A percentile compares a stretch with the other conserved stretches of the same genome.
Evolutionary conservation across 257 asterid species (phyloP).

Genomic region (Perilla frutescens): DNA sequence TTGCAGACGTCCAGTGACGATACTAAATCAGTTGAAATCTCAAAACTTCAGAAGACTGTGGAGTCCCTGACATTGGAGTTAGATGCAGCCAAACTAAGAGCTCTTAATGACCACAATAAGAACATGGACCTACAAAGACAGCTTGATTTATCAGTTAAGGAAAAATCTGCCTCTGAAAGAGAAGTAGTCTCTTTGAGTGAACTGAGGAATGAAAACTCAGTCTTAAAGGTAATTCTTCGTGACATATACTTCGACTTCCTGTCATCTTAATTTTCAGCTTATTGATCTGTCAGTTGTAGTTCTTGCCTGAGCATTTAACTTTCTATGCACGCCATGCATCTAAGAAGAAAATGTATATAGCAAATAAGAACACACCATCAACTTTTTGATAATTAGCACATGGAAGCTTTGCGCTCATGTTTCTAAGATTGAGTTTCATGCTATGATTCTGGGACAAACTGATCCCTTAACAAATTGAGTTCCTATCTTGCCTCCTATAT

Average conservation of each 20-base stretch:
- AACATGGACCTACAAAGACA: slow-evolving; percentile 73
- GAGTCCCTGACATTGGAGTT: slow-evolving; percentile 82
- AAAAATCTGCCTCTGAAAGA: slow-evolving; percentile 75
- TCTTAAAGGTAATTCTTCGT: slow-evolving; percentile 64
- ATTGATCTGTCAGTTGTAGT: slow-evolving; percentile 22
- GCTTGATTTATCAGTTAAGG: slow-evolving; percentile 72
- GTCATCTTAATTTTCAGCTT: slow-evolving; percentile 4
- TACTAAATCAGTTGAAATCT: slow-evolving; percentile 74
- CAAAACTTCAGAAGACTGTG: slow-evolving; percentile 87
- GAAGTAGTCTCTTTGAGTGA: slow-evolving; percentile 62
- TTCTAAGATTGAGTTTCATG: slow-evolving; percentile 4
- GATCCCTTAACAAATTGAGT: neutral
- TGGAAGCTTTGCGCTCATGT: slow-evolving; percentile 16
- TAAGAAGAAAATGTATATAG: neutral
- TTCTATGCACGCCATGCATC: neutral
- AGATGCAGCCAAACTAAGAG: slow-evolving; percentile 91
- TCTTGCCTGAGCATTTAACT: slow-evolving; percentile 27
- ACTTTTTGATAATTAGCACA: slow-evolving; percentile 2
- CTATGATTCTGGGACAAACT: slow-evolving; percentile 16
- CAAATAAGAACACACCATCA: slow-evolving; percentile 12
- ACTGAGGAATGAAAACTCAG: slow-evolving; percentile 75
- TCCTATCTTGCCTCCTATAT: neutral
- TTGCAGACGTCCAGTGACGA: slow-evolving; percentile 88
- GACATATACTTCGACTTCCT: slow-evolving; percentile 23
- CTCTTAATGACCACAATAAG: slow-evolving; percentile 89